Conservation (phyloP, 495 filamentous ascomycete genomes). For the Rhizodiscina lignyota region DNA sequence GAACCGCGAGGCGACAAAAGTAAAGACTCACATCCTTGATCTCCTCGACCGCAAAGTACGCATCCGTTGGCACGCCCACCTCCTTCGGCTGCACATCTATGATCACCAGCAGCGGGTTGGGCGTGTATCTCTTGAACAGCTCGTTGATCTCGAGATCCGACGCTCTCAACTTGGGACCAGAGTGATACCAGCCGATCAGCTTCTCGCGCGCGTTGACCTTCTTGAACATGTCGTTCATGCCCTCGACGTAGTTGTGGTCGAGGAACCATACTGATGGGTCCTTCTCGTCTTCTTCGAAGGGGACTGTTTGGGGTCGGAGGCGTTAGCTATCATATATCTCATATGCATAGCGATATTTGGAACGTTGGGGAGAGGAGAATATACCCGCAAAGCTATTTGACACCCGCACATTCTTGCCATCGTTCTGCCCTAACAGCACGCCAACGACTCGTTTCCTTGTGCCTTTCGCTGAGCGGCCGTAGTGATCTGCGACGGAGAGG, state of each 20-base stretch:
- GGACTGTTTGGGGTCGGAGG: constrained; percentile 39
- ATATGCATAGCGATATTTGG: too few species aligned
- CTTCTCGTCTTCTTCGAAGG: constrained; percentile 97
- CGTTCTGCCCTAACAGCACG: constrained; percentile 87
- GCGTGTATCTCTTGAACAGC: constrained; percentile 97
- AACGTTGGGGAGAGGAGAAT: neutral
- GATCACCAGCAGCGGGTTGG: constrained; percentile 90
- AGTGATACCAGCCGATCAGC: constrained; percentile 99
- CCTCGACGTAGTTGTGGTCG: constrained; percentile 98
- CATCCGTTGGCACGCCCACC: constrained; percentile 93
- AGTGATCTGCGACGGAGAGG: constrained; percentile 96
- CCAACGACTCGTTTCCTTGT: constrained; percentile 89
- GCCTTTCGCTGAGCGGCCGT: constrained; percentile 80
- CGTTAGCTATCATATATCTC: neutral
- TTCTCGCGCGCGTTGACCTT: constrained; percentile 99
- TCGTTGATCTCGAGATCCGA: constrained; percentile 99
- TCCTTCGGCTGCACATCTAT: constrained; percentile 98
- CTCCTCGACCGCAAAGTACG: constrained; percentile 98
- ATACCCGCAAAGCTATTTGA: constrained; percentile 97
- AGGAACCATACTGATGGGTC: constrained; percentile 98
- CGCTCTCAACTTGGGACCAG: constrained; percentile 88
- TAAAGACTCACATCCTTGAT: constrained; percentile 81
- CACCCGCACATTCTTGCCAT: constrained; percentile 84
- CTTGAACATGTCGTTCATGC: constrained; percentile 99
- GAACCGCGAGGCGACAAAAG: constrained; percentile 2